Evolutionary conservation across 139 green algal genomes (phyloP).

Genomic region (Chlamydomonas sp.): DNA sequence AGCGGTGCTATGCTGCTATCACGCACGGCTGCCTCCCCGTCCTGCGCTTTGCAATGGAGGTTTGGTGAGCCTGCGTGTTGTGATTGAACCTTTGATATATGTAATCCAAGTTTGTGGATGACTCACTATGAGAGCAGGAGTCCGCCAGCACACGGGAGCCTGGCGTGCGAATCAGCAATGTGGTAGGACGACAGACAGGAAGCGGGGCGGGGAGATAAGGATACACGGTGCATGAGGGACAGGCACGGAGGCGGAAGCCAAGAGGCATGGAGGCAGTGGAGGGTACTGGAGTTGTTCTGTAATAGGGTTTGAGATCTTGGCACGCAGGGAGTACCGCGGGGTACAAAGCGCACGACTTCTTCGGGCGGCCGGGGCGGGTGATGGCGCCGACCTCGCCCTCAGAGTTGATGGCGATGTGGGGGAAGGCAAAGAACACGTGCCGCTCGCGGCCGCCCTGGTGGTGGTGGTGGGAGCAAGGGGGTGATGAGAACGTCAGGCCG

Average conservation of each 20-base stretch:
- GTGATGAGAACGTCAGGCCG: background rate
- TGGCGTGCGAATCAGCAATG: background rate
- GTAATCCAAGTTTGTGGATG: no score
- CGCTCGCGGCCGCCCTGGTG: conserved; percentile 71
- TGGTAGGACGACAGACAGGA: background rate
- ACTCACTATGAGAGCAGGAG: no score
- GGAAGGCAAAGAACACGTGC: conserved; percentile 94
- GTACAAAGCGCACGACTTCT: conserved; percentile 75
- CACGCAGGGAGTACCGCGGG: no score
- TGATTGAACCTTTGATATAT: no score
- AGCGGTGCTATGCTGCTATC: no score
- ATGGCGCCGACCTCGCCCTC: conserved; percentile 77
- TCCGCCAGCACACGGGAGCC: no score
- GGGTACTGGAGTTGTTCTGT: no score
- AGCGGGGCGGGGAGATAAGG: background rate
- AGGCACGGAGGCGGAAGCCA: background rate
- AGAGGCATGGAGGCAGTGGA: background rate
- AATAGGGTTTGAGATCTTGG: no score
- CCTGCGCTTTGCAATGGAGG: no score
- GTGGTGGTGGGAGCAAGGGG: background rate
- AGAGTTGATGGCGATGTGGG: conserved; percentile 89
- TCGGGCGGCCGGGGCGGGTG: conserved; percentile 65
- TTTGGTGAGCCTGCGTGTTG: no score
- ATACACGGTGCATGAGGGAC: background rate
- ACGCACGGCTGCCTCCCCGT: no score